phyloP scores from a whole-genome alignment of 192 early-diverging fungal species.

The Kappamyces sp. region DNA sequence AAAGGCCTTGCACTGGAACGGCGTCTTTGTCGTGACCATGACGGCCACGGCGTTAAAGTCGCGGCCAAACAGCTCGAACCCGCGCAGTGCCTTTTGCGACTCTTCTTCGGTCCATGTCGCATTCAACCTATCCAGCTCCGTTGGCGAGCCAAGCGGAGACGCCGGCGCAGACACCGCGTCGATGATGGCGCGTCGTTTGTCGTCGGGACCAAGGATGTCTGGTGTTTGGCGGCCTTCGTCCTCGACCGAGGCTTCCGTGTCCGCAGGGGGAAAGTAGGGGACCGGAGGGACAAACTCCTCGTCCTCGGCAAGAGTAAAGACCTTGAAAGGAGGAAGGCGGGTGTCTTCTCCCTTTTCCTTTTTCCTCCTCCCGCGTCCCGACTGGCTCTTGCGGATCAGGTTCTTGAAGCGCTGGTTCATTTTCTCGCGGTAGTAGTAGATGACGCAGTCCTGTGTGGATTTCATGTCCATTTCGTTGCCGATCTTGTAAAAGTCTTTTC shows the following conservation, averaged over 20 bases:
- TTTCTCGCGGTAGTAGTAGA: conserved; percentile 50
- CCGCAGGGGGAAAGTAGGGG: too few species aligned
- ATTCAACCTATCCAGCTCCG: too few species aligned
- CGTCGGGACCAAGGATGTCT: too few species aligned
- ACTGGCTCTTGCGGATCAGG: conserved; percentile 21
- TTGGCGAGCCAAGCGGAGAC: too few species aligned
- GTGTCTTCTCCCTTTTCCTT: conserved; percentile 8
- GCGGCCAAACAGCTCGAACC: conserved; percentile 57
- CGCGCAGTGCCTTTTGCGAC: conserved; percentile 53
- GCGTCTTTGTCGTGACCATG: conserved; percentile 70
- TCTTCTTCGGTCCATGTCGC: conserved; percentile 53
- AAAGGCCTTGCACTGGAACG: conserved; percentile 71
- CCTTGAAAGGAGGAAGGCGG: neutral
- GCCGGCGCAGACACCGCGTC: too few species aligned
- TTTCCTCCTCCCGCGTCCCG: conserved; percentile 8
- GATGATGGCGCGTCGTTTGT: too few species aligned
- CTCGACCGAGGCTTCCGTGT: too few species aligned
- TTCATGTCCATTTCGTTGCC: conserved; percentile 27
- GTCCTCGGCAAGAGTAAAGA: neutral
- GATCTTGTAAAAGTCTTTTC: conserved; percentile 47
- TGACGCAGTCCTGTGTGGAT: conserved; percentile 36
- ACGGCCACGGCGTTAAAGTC: conserved; percentile 69
- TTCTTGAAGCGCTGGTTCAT: conserved; percentile 31
- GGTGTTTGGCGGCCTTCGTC: too few species aligned
- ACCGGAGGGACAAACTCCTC: neutral